Evolutionary conservation across 2,329 filamentous ascomycete species (phyloP), one percentile per base, ranked within the genome.

Genomic region (Mycosphaerella sp.): DNA sequence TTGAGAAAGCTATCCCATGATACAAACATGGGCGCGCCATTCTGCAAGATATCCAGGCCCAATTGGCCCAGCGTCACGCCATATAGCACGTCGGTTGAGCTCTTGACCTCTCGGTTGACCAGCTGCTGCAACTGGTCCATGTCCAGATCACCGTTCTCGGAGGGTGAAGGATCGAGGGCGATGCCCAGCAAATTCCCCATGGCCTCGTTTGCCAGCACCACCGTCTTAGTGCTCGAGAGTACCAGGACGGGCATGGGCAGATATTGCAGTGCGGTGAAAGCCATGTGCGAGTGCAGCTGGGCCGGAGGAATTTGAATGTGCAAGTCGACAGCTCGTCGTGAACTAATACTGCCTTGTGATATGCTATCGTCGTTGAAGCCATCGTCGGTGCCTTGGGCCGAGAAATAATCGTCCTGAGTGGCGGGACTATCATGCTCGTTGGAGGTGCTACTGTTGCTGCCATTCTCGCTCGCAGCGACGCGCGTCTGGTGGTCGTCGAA

Each of bases 141-240:
- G 14, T 44, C 41, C n/a, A 36, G 14, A 13, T 60, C 55, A 12
- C 52, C 43, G 3, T 51, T 55, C 12, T 62, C 55, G 1, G 41
- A 25, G 4, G 52, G 30, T 3, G 16, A 4, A 34, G 2, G n/a
- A 16, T 50, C 54, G 3, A 72, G 67, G 21, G 80, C 73, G 43
- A 86, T 73, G 3, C 81, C 83, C 17, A 90, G 70, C 61, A 90
- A 70, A 49, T 80, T 76, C 1, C 81, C 84, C 79, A 89, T 84
- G 16, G 86, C 82, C 59, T 89, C 84, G 60, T 90, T 90, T 28
- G 85, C 86, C 36, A 89, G 68, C 1, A 86, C 76, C 2, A 89
- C 78, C 0, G 82, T 86, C 68, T 89, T 89, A 27, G 79, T 62
- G 32, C 76, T 79, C 44, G 83, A 84, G 32, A 90, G 70, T 1